Percentiles rank a stretch among this genome's conserved stretches.
phyloP scores from a whole-genome alignment of 2,329 filamentous ascomycete genomes.

The Alternaria viburni region DNA sequence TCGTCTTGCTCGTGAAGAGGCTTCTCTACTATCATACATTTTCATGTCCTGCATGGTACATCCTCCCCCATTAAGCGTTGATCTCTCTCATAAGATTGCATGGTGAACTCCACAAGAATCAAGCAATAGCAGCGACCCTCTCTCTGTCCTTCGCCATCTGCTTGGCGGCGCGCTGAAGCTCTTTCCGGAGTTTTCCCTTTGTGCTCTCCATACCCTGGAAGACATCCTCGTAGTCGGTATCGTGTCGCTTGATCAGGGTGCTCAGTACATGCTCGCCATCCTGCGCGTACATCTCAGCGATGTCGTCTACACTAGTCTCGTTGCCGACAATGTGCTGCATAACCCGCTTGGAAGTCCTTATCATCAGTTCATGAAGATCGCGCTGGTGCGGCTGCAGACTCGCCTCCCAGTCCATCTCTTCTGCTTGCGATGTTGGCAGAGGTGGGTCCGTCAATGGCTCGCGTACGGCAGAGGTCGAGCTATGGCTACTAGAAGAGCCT shows the following conservation, averaged over 20 bases:
- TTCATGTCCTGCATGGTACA: background rate
- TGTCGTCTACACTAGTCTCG: conserved; percentile 53
- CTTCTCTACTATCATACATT: background rate
- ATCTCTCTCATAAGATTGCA: background rate
- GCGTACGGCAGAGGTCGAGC: conserved; percentile 32
- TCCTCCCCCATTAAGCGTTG: background rate
- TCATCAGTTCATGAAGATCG: conserved; percentile 47
- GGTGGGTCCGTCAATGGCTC: conserved; percentile 23
- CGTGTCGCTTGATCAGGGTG: conserved; percentile 50
- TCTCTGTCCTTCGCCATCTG: conserved; percentile 15
- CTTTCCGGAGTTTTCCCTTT: conserved; percentile 27
- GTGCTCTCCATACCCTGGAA: conserved; percentile 30
- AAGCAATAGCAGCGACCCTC: background rate
- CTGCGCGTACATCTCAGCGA: conserved; percentile 53
- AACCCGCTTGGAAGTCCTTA: conserved; percentile 52
- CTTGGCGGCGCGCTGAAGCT: conserved; percentile 18
- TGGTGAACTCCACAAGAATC: background rate
- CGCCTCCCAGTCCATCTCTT: conserved; percentile 49
- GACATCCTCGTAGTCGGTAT: conserved; percentile 42
- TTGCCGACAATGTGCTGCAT: conserved; percentile 55
- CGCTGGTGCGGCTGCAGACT: conserved; percentile 50
- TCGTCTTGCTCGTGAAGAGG: background rate
- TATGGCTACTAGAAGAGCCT: conserved; percentile 33
- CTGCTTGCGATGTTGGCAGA: conserved; percentile 28
- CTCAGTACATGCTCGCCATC: conserved; percentile 54